Conservation (phyloP, 139 green algal genomes). For the Gonium pectorale region DNA sequence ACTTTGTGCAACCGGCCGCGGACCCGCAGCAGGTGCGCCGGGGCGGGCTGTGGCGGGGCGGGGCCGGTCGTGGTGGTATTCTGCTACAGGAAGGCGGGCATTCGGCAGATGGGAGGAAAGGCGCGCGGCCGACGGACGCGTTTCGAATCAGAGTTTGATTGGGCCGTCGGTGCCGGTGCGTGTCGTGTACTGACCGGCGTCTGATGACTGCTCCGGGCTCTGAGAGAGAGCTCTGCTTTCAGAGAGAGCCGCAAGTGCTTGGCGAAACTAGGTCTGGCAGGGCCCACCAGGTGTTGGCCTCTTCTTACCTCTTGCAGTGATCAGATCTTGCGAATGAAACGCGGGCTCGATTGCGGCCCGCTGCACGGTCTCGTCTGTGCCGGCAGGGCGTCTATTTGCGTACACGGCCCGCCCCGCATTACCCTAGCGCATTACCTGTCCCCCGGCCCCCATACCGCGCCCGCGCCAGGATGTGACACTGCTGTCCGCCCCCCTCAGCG, state of each 20-base stretch:
- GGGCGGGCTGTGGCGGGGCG: neutral
- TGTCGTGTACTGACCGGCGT: too few species aligned
- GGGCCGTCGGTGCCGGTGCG: too few species aligned
- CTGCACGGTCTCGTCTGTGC: too few species aligned
- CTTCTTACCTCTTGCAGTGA: too few species aligned
- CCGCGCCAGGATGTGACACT: slow-evolving; percentile 13
- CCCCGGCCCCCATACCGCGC: neutral
- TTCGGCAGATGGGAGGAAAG: neutral
- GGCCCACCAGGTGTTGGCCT: neutral
- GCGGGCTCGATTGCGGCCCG: too few species aligned
- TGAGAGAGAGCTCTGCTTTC: too few species aligned
- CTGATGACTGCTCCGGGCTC: too few species aligned
- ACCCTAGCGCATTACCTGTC: neutral
- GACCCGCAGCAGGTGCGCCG: slow-evolving; percentile 1
- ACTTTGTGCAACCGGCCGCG: neutral
- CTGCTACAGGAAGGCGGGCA: neutral
- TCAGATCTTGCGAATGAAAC: too few species aligned
- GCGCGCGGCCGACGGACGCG: neutral
- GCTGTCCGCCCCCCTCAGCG: neutral
- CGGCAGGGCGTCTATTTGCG: neutral
- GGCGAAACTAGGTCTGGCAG: too few species aligned
- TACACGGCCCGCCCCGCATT: neutral
- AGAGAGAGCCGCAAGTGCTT: too few species aligned
- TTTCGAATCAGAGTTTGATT: too few species aligned
- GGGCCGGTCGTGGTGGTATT: neutral